phyloP scores from a whole-genome alignment of 2,329 filamentous ascomycete species.

The Emmonsia crescens region DNA sequence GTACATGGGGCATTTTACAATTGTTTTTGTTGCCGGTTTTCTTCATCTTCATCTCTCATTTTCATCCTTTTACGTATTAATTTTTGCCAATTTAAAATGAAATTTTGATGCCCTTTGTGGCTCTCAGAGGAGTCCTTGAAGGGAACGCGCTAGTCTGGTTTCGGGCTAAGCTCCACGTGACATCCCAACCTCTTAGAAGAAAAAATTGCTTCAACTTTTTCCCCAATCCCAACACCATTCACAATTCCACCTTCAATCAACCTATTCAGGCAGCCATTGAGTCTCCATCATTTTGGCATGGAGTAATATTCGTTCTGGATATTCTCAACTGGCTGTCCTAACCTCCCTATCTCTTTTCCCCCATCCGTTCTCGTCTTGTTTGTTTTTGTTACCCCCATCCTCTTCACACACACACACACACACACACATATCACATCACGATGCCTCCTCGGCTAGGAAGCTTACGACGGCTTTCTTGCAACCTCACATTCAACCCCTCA shows the following conservation, averaged over 20 bases:
- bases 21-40: neutral
- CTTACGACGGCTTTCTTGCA: slow-evolving; percentile 23
- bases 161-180: neutral
- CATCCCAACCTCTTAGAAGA: neutral
- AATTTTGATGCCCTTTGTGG: neutral
- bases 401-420: neutral
- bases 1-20: neutral
- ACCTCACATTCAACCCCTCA: slow-evolving; percentile 15
- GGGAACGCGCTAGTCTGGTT: neutral
- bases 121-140: neutral
- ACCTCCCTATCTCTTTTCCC: neutral
- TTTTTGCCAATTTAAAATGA: neutral
- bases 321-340: neutral
- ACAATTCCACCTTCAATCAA: neutral
- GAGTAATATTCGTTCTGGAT: neutral
- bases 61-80: neutral
- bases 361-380: neutral
- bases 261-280: neutral
- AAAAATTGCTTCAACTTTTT: slow-evolving; percentile 2
- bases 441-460: slow-evolving; percentile 33
- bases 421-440: slow-evolving; percentile 11
- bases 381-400: slow-evolving; percentile 4
- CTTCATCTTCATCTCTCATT: neutral
- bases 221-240: neutral
- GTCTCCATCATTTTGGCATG: neutral